Evolutionary conservation across 305 asterid genomes (phyloP).

Genomic region (Rubia occidens): DNA sequence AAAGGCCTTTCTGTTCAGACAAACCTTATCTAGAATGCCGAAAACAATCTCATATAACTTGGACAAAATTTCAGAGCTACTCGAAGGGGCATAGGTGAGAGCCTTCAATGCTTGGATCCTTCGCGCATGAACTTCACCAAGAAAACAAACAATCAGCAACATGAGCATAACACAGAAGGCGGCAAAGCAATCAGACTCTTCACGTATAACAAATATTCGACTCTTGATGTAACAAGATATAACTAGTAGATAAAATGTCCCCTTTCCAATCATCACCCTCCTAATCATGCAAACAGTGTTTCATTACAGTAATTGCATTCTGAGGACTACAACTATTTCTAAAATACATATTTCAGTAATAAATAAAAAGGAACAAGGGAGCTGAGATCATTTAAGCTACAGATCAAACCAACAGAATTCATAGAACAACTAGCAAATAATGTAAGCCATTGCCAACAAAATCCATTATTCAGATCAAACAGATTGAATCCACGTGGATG

Average conservation of each 20-base stretch:
- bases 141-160: slow-evolving; percentile 25
- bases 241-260: not conserved
- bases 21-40: slow-evolving; percentile 91
- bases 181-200: not conserved
- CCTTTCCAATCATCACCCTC: not conserved
- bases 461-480: not conserved
- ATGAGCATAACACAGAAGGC: slow-evolving; percentile 14
- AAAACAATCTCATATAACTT: slow-evolving; percentile 87
- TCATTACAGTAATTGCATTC: not conserved
- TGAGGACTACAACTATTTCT: not conserved
- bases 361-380: not conserved
- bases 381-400: not conserved
- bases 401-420: slow-evolving; percentile 1
- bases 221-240: not conserved
- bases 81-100: slow-evolving; percentile 88
- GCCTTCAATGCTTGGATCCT: slow-evolving; percentile 98
- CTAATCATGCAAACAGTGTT: not conserved
- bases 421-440: not conserved
- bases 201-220: not conserved
- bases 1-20: slow-evolving; percentile 14
- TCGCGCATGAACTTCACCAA: slow-evolving; percentile 82
- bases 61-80: slow-evolving; percentile 76
- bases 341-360: not conserved
- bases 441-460: not conserved
- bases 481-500: not conserved